Percentiles rank a stretch among this genome's conserved stretches.
Conservation (phyloP, 1,139 yeast species). For the Scheffersomyces segobiensis region DNA sequence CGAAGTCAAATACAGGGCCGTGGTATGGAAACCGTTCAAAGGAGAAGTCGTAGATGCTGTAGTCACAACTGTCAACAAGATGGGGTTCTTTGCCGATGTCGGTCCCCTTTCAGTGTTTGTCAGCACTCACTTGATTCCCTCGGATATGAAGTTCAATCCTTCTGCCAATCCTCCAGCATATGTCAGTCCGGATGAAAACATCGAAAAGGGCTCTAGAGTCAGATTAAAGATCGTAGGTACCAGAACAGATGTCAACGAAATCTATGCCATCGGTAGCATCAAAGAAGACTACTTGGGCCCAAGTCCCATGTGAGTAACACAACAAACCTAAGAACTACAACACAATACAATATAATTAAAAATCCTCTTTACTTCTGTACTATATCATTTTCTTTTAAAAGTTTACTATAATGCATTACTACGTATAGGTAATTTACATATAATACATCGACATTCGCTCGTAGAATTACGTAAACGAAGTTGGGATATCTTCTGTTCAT, state of each 20-base stretch:
- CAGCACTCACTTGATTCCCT: conserved; percentile 90
- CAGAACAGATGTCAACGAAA: conserved; percentile 94
- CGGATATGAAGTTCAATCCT: conserved; percentile 92
- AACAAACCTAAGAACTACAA: not conserved
- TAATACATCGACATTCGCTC: not conserved
- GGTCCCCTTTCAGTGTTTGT: conserved; percentile 96
- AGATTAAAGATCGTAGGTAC: conserved; percentile 97
- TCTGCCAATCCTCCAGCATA: conserved; percentile 99
- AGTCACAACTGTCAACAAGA: conserved; percentile 89
- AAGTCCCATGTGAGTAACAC: conserved; percentile 38
- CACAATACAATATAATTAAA: not conserved
- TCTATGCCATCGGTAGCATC: conserved; percentile 95
- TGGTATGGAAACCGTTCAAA: conserved; percentile 97
- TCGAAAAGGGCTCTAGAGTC: conserved; percentile 90
- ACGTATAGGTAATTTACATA: not conserved
- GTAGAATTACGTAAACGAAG: not conserved
- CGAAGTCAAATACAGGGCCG: conserved; percentile 93
- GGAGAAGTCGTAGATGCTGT: conserved; percentile 98
- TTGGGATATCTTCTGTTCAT: not conserved
- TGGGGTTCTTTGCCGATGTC: conserved; percentile 98
- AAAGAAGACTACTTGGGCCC: conserved; percentile 97
- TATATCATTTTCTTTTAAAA: not conserved
- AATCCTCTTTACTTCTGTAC: not conserved
- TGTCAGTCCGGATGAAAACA: conserved; percentile 91
- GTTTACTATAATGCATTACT: not conserved